Evolutionary conservation across 2,329 filamentous ascomycete genomes (phyloP), one percentile per base, ranked within the genome.

Genomic region (Paecilomyces sp.): DNA sequence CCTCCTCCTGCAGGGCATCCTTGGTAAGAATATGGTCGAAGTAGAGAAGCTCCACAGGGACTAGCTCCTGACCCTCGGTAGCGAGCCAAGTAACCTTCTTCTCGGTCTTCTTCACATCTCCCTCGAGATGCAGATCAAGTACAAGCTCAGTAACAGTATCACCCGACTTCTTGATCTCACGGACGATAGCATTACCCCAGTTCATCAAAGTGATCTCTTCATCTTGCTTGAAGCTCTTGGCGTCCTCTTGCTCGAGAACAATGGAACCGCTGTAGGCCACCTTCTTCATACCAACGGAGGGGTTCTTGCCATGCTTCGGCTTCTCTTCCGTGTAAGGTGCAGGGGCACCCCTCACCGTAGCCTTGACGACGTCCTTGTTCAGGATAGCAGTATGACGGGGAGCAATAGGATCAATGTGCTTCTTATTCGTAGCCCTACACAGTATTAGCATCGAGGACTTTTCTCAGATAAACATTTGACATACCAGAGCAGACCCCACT

Each of bases 71-170:
- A 53, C 84, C 85, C 65, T 90, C 85, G 0, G 83, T 84, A 1
- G 91, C 88, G 55, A 97, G 80, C 93, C 93, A 97, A 0, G 92
- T 97, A 41, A 97, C 86, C 82, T 97, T 97, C 85, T 97, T 97
- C 70, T 91, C 87, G 0, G 93, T 97, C 71, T 90, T 88, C 82
- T 96, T 96, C 75, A 97, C 90, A 74, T 97, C 93, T 59, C 93
- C 92, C 68, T 89, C 86, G 56, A 97, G 85, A 75, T 97, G 89
- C n/a, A 97, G 85, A 77, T 96, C 91, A 58, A 94, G 81, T 60
- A 89, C 88, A 47, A 96, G 81, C 36, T 78, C 80, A 12, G 86
- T 88, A 68, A 96, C 86, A 18, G 76, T 75, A 31, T 78, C 75
- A 28, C 66, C 64, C 60, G 79, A 74, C 34, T 79, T 78, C 55